phyloP scores from a whole-genome alignment of 1,284 basidiomycete species.

The Boletellus deceptivus region DNA sequence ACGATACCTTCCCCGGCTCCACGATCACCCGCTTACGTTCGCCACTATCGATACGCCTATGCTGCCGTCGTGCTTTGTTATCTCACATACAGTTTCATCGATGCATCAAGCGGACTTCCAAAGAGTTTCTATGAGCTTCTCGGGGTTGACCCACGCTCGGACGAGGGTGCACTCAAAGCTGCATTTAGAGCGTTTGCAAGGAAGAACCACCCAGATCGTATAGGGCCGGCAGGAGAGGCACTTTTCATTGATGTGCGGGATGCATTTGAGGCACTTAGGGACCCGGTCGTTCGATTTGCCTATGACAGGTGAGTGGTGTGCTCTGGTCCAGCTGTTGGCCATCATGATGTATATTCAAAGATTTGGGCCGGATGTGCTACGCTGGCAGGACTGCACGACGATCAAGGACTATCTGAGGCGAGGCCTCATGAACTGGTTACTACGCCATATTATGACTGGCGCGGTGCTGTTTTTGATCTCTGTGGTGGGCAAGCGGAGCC shows the following conservation, averaged over 20 bases:
- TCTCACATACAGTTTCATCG: slow-evolving; percentile 62
- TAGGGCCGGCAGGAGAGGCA: slow-evolving; percentile 59
- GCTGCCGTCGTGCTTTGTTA: slow-evolving; percentile 68
- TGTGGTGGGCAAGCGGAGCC: slow-evolving; percentile 56
- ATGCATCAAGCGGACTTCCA: slow-evolving; percentile 52
- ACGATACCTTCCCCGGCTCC: slow-evolving; percentile 38
- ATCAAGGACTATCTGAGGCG: slow-evolving; percentile 67
- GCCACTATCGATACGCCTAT: slow-evolving; percentile 62
- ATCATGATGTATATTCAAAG: slow-evolving; percentile 31
- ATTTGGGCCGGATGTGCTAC: slow-evolving; percentile 73
- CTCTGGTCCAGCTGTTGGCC: not conserved
- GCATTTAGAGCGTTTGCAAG: slow-evolving; percentile 77
- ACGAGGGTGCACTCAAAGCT: slow-evolving; percentile 63
- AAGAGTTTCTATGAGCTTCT: slow-evolving; percentile 79
- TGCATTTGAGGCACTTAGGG: slow-evolving; percentile 78
- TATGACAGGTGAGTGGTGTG: slow-evolving; percentile 66
- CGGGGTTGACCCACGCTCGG: slow-evolving; percentile 57
- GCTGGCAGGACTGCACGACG: slow-evolving; percentile 67
- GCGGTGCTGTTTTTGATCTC: slow-evolving; percentile 62
- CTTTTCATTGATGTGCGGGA: slow-evolving; percentile 73
- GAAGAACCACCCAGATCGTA: slow-evolving; percentile 76
- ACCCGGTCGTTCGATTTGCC: slow-evolving; percentile 79
- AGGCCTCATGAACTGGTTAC: slow-evolving; percentile 65
- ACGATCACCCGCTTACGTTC: slow-evolving; percentile 46
- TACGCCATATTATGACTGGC: slow-evolving; percentile 70